A percentile compares a stretch with the other conserved stretches of the same genome.
Conservation (phyloP, 1,284 basidiomycete species). For the Afroboletus lepidellus region DNA sequence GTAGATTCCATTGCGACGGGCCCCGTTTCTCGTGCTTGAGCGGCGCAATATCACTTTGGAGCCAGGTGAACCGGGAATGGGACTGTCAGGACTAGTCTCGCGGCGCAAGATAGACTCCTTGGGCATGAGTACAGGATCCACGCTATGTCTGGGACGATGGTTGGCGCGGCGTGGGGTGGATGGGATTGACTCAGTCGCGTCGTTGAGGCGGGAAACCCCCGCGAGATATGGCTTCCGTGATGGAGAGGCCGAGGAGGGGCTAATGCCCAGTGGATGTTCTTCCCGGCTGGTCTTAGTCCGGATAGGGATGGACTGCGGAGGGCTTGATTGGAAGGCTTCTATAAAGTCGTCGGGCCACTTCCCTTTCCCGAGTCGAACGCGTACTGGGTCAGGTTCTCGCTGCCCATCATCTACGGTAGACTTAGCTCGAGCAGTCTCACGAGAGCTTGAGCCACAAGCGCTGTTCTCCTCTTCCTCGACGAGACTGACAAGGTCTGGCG, state of each 20-base stretch:
- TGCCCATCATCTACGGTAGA: slow-evolving; percentile 17
- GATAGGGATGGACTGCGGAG: slow-evolving; percentile 34
- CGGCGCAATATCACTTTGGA: slow-evolving; percentile 54
- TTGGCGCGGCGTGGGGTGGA: slow-evolving; percentile 53
- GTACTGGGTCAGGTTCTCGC: slow-evolving; percentile 34
- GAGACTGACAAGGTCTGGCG: slow-evolving; percentile 62
- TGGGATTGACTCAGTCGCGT: slow-evolving; percentile 48
- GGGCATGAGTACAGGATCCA: slow-evolving; percentile 55
- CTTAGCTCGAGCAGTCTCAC: slow-evolving; percentile 30
- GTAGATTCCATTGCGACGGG: slow-evolving; percentile 49
- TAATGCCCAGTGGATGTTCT: slow-evolving; percentile 28
- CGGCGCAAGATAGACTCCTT: slow-evolving; percentile 53
- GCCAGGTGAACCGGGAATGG: slow-evolving; percentile 33
- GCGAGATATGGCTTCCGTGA: slow-evolving; percentile 57
- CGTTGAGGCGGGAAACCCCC: slow-evolving; percentile 43
- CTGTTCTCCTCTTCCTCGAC: slow-evolving; percentile 70
- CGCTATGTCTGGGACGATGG: slow-evolving; percentile 62
- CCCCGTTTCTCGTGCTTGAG: slow-evolving; percentile 50
- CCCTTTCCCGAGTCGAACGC: slow-evolving; percentile 67
- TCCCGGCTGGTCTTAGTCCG: slow-evolving; percentile 29
- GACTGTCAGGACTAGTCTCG: slow-evolving; percentile 57
- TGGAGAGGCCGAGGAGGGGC: slow-evolving; percentile 50
- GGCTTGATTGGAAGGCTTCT: slow-evolving; percentile 46
- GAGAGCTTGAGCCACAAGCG: slow-evolving; percentile 40
- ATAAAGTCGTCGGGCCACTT: slow-evolving; percentile 83